A percentile compares a stretch with the other conserved stretches of the same genome.
Evolutionary conservation across 1,284 basidiomycete species (phyloP).

Genomic region (Boletus semigastroideus): DNA sequence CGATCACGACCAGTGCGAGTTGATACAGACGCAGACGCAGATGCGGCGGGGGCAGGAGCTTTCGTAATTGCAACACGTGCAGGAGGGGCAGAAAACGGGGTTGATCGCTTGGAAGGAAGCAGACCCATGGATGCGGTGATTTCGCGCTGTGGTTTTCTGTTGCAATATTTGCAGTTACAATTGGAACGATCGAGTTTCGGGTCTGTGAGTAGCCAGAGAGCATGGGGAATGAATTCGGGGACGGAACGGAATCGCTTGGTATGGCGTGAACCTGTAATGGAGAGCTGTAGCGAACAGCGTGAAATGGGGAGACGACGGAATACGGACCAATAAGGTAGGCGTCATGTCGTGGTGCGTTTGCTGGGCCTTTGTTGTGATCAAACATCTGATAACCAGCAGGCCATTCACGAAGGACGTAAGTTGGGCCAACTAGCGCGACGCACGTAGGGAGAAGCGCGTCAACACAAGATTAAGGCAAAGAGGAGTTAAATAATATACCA

Average conservation of each 20-base stretch:
- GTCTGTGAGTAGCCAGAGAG: constrained; percentile 71
- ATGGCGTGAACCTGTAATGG: constrained; percentile 41
- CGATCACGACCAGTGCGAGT: constrained; percentile 26
- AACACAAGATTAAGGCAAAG: background rate
- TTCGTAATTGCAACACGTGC: constrained; percentile 12
- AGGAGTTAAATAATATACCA: constrained; percentile 36
- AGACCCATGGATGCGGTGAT: constrained; percentile 62
- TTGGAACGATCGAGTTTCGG: constrained; percentile 43
- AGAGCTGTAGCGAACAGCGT: background rate
- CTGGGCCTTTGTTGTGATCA: constrained; percentile 69
- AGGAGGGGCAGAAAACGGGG: constrained; percentile 27
- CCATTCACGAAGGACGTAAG: constrained; percentile 63
- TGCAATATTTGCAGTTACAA: constrained; percentile 80
- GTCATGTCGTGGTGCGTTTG: constrained; percentile 60
- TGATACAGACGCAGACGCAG: constrained; percentile 9
- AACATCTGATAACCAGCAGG: constrained; percentile 70
- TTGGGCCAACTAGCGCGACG: constrained; percentile 43
- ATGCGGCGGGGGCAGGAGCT: background rate
- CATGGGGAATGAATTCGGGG: constrained; percentile 80
- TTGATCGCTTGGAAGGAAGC: constrained; percentile 33
- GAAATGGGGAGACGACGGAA: background rate
- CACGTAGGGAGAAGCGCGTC: background rate
- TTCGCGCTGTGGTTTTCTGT: constrained; percentile 62
- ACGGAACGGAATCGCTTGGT: constrained; percentile 67
- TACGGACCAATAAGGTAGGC: constrained; percentile 70